Conservation (phyloP, 192 early-diverging fungal genomes). For the Backusella westeae region DNA sequence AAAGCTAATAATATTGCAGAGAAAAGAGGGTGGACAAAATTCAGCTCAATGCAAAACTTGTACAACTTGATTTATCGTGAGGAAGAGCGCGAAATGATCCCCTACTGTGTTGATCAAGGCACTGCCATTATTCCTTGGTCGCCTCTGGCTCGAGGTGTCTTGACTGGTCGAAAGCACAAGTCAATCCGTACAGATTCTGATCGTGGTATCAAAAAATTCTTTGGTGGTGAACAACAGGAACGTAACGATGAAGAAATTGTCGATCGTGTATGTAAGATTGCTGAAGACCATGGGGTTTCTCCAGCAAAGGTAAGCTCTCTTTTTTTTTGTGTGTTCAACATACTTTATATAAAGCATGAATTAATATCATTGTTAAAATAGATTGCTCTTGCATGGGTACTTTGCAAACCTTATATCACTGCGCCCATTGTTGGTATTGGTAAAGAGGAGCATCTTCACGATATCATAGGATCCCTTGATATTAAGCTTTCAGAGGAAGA, state of each 20-base stretch:
- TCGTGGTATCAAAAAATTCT: background rate
- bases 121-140: conserved; percentile 48
- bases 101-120: conserved; percentile 39
- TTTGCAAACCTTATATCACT: conserved; percentile 14
- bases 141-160: conserved; percentile 44
- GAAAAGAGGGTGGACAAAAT: conserved; percentile 48
- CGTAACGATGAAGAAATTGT: conserved; percentile 10
- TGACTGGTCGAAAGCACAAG: conserved; percentile 30
- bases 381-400: conserved; percentile 29
- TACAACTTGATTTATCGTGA: conserved; percentile 49
- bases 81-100: conserved; percentile 58
- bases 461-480: conserved; percentile 20
- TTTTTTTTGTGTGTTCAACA: too few species aligned
- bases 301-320: conserved; percentile 14
- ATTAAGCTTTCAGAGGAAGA: conserved; percentile 24
- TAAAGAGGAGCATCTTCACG: conserved; percentile 22
- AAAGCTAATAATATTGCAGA: conserved; percentile 46
- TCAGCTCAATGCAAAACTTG: conserved; percentile 46
- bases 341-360: too few species aligned
- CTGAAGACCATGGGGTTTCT: conserved; percentile 16
- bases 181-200: background rate
- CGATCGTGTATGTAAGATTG: conserved; percentile 26
- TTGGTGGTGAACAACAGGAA: background rate
- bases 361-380: background rate
- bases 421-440: conserved; percentile 25